Evolutionary conservation across 2,329 filamentous ascomycete genomes (phyloP), one percentile per base, ranked within the genome.

Genomic region (Aphanoascus verrucosus): DNA sequence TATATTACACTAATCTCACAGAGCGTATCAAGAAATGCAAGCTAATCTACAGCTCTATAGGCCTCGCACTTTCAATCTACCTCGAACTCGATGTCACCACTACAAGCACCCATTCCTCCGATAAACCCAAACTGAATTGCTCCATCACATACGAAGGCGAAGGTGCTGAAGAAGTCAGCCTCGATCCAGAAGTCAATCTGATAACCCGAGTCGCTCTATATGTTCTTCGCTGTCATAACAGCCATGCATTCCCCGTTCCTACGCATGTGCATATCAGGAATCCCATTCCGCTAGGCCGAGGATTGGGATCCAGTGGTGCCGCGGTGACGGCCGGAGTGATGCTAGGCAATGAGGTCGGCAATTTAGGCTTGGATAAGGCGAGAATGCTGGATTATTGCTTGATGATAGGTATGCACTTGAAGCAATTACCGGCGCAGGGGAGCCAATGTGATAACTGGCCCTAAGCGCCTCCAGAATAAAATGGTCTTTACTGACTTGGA

Each of bases 191-290:
- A 64, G 80, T 81, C 65, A 98, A 98, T 71, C 82, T 98, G 64
- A 86, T 98, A 71, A 97, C 93, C 55, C 83, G 90, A 58, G 91
- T 93, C 53, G 91, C 93, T 45, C 79, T 97, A 48, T 97, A 98
- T 70, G 88, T 98, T 56, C 80, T 98, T 59, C 81, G 90, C 70
- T 97, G 93, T 74, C 87, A 97, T 73, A 82, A 85, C 65, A 83
- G 91, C 70, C 83, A 88, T 65, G 76, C 79, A 46, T 98, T 97
- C 71, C 91, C 93, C 38, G 71, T 75, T 52, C 84, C 88, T 72
- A 97, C 91, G 5, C 86, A 89, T 64, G 86, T 98, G 51, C 91
- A 96, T 73, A 89, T 98, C 73, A 84, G 86, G 72, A 97, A 97
- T 73, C 88, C 88, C 1, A 97, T 98, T 61, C 93, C 93, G 2